phyloP scores from a whole-genome alignment of 2,329 filamentous ascomycete species.

The Cytospora piceae region DNA sequence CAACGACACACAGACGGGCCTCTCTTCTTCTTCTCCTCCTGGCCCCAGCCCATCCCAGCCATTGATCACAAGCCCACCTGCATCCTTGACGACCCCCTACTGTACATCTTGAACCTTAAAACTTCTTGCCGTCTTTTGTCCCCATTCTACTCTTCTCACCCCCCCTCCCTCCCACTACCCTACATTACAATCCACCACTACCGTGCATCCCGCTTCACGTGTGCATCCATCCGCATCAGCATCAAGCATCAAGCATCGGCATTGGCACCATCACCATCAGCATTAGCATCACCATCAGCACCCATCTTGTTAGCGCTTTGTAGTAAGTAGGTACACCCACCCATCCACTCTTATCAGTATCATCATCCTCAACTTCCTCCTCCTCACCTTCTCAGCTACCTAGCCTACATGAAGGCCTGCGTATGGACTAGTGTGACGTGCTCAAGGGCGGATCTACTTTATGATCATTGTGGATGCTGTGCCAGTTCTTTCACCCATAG shows the following conservation, averaged over 20 bases:
- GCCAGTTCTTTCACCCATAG: background rate
- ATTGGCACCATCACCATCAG: background rate
- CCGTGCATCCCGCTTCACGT: slow-evolving; percentile 1
- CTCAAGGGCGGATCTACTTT: background rate
- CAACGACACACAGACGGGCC: no score
- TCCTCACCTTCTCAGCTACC: background rate
- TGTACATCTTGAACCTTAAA: background rate
- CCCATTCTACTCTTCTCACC: background rate
- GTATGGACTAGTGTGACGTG: background rate
- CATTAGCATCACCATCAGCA: no score
- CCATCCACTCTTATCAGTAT: background rate
- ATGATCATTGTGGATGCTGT: background rate
- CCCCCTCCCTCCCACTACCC: background rate
- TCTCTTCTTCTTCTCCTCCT: background rate
- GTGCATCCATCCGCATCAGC: background rate
- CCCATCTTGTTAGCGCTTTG: background rate
- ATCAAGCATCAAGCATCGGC: background rate
- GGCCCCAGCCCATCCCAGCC: background rate
- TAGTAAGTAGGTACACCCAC: background rate
- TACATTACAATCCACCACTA: background rate
- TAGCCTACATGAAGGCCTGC: background rate
- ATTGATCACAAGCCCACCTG: background rate
- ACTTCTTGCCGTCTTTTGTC: background rate
- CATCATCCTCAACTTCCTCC: background rate
- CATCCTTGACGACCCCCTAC: background rate